Percentiles rank a stretch among this genome's conserved stretches.
These are phyloP conservation scores for Cryptococcus maquisensis DNA, from an alignment of 1,284 basidiomycete species.

Conservation along the genomic window DNA sequence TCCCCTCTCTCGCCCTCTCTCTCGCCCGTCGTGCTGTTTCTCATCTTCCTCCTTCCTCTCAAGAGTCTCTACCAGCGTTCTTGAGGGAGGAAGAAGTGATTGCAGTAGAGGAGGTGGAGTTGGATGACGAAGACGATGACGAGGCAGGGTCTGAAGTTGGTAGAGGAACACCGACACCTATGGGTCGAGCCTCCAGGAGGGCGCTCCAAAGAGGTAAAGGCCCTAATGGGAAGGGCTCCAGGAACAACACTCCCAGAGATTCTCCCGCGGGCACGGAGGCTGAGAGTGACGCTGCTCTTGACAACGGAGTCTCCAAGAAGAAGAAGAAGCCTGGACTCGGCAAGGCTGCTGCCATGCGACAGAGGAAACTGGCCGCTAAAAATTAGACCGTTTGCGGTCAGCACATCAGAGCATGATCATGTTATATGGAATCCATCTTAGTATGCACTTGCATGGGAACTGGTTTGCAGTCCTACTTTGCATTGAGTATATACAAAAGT, in stretches of 20 bases:
- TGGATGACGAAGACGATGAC: constrained; percentile 14
- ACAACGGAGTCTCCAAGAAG: constrained; percentile 13
- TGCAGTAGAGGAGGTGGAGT: neutral
- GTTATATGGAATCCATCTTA: no score
- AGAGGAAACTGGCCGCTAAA: constrained; percentile 43
- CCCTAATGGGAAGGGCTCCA: neutral
- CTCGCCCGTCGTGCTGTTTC: constrained; percentile 9
- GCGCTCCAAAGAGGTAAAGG: neutral
- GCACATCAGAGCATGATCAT: no score
- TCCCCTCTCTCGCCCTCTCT: constrained; percentile 20
- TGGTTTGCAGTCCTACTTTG: no score
- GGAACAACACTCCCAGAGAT: constrained; percentile 13
- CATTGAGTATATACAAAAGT: neutral
- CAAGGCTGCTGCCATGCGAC: constrained; percentile 38
- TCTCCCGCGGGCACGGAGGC: constrained; percentile 20
- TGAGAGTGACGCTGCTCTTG: constrained; percentile 12
- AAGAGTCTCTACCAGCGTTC: constrained; percentile 18
- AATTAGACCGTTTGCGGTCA: constrained; percentile 17
- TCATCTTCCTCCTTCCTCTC: constrained; percentile 16
- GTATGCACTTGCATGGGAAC: no score
- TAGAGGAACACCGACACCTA: constrained; percentile 7
- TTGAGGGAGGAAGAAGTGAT: constrained; percentile 5
- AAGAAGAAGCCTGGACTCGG: constrained; percentile 36
- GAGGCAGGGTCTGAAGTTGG: constrained; percentile 4
- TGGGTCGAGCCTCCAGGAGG: neutral